Evolutionary conservation across 768 basidiomycete species (phyloP).

Genomic region (Leccinum olivaceopallidum): DNA sequence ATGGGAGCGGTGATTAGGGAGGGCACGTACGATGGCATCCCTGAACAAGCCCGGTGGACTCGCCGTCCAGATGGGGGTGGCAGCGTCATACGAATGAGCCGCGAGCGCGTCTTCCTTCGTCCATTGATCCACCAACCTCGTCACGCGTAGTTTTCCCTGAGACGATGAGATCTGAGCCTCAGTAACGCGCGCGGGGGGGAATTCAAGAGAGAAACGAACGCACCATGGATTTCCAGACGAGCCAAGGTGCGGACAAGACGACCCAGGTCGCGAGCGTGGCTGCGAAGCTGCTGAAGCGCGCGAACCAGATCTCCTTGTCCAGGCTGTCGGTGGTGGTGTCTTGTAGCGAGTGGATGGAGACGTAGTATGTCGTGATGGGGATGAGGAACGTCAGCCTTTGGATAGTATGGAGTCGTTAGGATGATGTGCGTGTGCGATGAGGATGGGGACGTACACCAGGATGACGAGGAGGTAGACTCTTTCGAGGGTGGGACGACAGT

Average conservation of each 20-base stretch:
- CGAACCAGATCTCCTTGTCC: conserved; percentile 32
- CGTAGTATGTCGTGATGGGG: conserved; percentile 40
- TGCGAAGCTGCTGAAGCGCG: conserved; percentile 38
- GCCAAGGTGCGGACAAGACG: conserved; percentile 42
- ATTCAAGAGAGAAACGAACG: background rate
- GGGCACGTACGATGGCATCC: conserved; percentile 35
- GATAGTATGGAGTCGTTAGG: background rate
- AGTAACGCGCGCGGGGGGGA: background rate
- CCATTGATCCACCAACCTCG: conserved; percentile 40
- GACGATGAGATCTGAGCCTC: background rate
- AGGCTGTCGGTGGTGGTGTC: background rate
- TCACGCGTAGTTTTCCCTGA: conserved; percentile 46
- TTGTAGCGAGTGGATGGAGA: conserved; percentile 28
- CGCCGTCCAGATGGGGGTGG: conserved; percentile 43
- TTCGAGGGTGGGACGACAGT: conserved; percentile 47
- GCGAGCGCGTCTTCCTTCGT: conserved; percentile 38
- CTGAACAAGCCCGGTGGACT: conserved; percentile 41
- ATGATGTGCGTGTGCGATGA: background rate
- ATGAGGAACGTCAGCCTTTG: conserved; percentile 41
- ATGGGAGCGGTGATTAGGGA: background rate
- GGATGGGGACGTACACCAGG: conserved; percentile 37
- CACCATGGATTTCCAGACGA: conserved; percentile 48
- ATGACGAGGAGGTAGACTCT: conserved; percentile 40
- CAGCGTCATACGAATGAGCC: conserved; percentile 21
- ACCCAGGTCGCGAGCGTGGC: conserved; percentile 39